Base-by-base conservation (phyloP, 148 eudicot genomes). In the Vaccinium macrocarpon region DNA sequence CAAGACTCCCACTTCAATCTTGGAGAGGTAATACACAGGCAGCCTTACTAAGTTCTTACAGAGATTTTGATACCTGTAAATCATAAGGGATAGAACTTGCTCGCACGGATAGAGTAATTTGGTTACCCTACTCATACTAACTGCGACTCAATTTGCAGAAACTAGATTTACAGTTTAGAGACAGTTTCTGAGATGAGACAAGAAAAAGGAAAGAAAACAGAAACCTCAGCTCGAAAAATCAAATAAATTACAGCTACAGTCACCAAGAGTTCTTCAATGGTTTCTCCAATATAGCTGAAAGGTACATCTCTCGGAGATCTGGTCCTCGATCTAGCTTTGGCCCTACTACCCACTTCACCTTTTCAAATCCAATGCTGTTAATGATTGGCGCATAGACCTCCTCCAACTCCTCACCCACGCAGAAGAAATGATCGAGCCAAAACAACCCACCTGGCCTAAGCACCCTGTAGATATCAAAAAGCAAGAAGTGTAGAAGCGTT, bases 221-320 rank as follows among this genome's bases (percentile, higher is more conserved):
- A 68, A 27, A 68, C 75, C 83, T 74, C 16, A 50, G 42, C 75
- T 42, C 62, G 62, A 38, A 32, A 78, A 13, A 11, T 42, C 7
- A 84, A 72, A 70, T 53, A 23, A 74, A 48, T 48, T 49, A 16
- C 50, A 27, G 48, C 81, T 32, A 53, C n/a, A n/a, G 29, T 85
- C 85, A 84, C 90, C 89, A 88, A 85, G 90, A 90, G 78, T 82
- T 83, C 49, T 83, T 81, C 73, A 89, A 29, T 12, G 93, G 93
- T 82, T 91, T 91, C 83, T 89, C 90, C 86, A 89, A 61, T 84
- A 89, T 71, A 42, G 93, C 91, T 35, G 91, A 89, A 32, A 89
- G 85, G 85, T 89, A 89, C 90, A 82, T 80, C 87, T 91, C 93
- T 64, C 59, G 75, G 11, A 64, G 62, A 86, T 88, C 88, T 5